Evolutionary conservation across 1,139 yeast genomes (phyloP).

Genomic region (Candida sp.): DNA sequence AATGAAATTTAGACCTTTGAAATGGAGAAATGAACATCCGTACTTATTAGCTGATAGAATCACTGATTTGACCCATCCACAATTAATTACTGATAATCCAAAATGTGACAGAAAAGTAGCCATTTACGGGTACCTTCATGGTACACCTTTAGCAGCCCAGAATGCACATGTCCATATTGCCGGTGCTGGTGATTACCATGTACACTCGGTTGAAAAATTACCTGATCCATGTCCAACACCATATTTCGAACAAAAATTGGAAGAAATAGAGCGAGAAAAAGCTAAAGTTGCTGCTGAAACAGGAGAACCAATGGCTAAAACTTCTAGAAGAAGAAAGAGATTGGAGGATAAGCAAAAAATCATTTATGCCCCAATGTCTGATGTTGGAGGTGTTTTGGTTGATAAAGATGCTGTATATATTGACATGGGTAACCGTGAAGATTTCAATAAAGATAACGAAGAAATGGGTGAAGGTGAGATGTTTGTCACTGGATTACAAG

Average conservation of each 20-base stretch:
- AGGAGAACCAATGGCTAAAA: conserved; percentile 53
- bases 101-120: conserved; percentile 90
- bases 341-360: conserved; percentile 92
- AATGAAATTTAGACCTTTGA: conserved; percentile 96
- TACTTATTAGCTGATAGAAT: conserved; percentile 88
- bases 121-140: conserved; percentile 91
- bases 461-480: conserved; percentile 82
- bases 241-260: conserved; percentile 78
- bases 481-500: conserved; percentile 77
- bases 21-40: conserved; percentile 99
- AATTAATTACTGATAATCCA: conserved; percentile 68
- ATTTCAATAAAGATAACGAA: conserved; percentile 52
- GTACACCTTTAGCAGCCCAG: conserved; percentile 76
- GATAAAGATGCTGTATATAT: conserved; percentile 97
- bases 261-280: conserved; percentile 71
- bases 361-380: conserved; percentile 99
- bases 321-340: conserved; percentile 75
- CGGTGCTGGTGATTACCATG: conserved; percentile 88
- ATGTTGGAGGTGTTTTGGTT: conserved; percentile 95
- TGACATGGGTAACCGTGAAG: conserved; percentile 68
- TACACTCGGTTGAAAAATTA: conserved; percentile 74
- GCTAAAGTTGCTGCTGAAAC: conserved; percentile 60
- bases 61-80: conserved; percentile 96
- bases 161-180: conserved; percentile 89
- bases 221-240: conserved; percentile 99